Conservation (phyloP, 257 asterid species). For the Coffea canephora region DNA sequence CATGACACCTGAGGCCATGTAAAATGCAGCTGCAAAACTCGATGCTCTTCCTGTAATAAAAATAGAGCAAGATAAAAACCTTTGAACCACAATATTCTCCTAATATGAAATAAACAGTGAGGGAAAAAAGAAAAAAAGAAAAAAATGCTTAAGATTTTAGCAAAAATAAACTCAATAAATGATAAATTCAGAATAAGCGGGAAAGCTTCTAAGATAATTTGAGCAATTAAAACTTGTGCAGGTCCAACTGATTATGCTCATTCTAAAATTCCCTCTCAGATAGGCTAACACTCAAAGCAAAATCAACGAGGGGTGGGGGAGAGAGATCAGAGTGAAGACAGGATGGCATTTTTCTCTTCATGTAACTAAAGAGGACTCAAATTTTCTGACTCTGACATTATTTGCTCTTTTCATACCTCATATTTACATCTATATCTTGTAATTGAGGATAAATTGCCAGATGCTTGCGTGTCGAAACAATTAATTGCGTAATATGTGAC, state of each 20-base stretch:
- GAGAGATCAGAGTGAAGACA: too few relatives aligned
- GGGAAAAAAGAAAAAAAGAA: neutral
- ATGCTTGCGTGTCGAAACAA: neutral
- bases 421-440: neutral
- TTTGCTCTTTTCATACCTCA: neutral
- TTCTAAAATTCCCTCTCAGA: neutral
- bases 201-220: neutral
- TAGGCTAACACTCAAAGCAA: neutral
- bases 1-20: slow-evolving; percentile 91
- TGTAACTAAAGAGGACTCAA: neutral
- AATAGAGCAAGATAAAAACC: slow-evolving; percentile 7
- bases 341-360: too few relatives aligned
- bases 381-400: too few relatives aligned
- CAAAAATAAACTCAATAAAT: neutral
- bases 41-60: slow-evolving; percentile 78
- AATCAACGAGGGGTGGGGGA: too few relatives aligned
- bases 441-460: too few relatives aligned
- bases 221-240: neutral
- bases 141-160: neutral
- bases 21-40: slow-evolving; percentile 59
- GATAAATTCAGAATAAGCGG: neutral
- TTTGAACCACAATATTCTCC: slow-evolving; percentile 3
- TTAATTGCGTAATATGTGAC: neutral
- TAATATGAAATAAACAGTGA: neutral
- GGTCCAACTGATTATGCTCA: neutral